Conservation (phyloP, 2,329 filamentous ascomycete genomes). For the Cercospora sp. region DNA sequence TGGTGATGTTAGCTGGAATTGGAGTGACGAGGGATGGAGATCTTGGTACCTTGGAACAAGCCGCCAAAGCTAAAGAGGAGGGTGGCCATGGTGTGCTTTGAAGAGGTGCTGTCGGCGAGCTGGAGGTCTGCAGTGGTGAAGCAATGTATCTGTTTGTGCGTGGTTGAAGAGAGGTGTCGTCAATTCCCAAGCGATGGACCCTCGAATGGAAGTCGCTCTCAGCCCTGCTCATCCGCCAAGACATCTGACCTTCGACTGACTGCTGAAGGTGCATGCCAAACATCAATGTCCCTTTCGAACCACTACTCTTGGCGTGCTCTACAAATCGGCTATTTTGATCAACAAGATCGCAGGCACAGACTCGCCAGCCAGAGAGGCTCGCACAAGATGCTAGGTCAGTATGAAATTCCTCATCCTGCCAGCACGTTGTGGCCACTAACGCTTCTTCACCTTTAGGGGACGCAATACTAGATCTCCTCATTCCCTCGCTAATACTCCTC, state of each 20-base stretch:
- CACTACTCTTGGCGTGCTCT: constrained; percentile 27
- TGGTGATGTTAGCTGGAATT: constrained; percentile 7
- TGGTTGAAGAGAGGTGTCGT: constrained; percentile 11
- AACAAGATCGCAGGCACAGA: not conserved
- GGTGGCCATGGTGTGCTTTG: constrained; percentile 31
- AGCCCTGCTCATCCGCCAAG: constrained; percentile 2
- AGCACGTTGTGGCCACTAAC: not conserved
- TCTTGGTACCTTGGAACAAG: constrained; percentile 67
- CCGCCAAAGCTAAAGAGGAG: constrained; percentile 69
- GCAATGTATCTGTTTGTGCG: not conserved
- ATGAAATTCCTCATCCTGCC: not conserved
- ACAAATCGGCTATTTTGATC: constrained; percentile 23
- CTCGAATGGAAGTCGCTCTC: not conserved
- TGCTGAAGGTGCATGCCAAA: not conserved
- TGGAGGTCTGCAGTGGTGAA: not conserved
- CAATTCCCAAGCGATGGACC: constrained; percentile 4
- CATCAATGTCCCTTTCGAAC: constrained; percentile 26
- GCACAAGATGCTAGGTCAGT: constrained; percentile 8
- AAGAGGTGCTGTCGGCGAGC: constrained; percentile 5
- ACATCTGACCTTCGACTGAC: not conserved
- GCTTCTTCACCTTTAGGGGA: constrained; percentile 43
- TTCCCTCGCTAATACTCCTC: constrained; percentile 53
- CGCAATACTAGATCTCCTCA: constrained; percentile 52
- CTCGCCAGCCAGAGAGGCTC: not conserved
- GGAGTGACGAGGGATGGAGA: constrained; percentile 2